Percentiles rank a stretch among this genome's conserved stretches.
phyloP scores from a whole-genome alignment of 805 yeast genomes.

The Candida nanaspora region DNA sequence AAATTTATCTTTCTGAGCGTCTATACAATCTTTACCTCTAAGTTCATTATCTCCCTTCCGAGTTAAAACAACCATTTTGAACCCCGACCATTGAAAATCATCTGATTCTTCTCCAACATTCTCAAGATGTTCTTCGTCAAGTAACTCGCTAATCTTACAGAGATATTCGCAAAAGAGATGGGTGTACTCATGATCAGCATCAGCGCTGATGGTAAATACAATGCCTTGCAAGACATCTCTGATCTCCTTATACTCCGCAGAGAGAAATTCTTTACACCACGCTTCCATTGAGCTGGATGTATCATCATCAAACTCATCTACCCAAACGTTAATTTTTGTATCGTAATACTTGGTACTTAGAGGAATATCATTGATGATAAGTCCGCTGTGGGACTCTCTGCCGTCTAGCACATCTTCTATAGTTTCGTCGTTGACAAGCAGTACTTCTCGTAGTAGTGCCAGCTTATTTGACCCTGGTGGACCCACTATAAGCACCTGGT shows the following conservation, averaged over 20 bases:
- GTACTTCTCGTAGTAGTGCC: conserved; percentile 14
- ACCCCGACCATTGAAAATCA: conserved; percentile 26
- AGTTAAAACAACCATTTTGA: conserved; percentile 28
- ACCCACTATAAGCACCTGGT: conserved; percentile 40
- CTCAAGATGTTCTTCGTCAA: conserved; percentile 1
- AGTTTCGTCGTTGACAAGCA: background rate
- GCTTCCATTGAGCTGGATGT: conserved; percentile 11
- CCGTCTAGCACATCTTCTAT: background rate
- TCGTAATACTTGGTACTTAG: conserved; percentile 21
- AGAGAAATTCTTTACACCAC: conserved; percentile 34
- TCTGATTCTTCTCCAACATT: conserved; percentile 3
- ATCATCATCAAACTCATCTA: conserved; percentile 25
- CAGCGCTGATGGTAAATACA: conserved; percentile 31
- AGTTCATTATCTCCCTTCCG: conserved; percentile 1
- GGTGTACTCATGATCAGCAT: conserved; percentile 17
- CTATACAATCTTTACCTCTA: background rate
- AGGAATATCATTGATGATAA: conserved; percentile 15
- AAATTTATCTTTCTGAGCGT: conserved; percentile 2
- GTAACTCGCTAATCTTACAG: conserved; percentile 7
- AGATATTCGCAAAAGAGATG: conserved; percentile 13
- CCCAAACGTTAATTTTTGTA: conserved; percentile 18
- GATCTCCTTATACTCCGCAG: conserved; percentile 32
- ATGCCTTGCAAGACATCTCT: conserved; percentile 41
- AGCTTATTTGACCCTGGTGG: conserved; percentile 35
- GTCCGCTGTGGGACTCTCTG: conserved; percentile 16